phyloP scores from a whole-genome alignment of 2,329 filamentous ascomycete genomes.

The Talaromyces sp. region DNA sequence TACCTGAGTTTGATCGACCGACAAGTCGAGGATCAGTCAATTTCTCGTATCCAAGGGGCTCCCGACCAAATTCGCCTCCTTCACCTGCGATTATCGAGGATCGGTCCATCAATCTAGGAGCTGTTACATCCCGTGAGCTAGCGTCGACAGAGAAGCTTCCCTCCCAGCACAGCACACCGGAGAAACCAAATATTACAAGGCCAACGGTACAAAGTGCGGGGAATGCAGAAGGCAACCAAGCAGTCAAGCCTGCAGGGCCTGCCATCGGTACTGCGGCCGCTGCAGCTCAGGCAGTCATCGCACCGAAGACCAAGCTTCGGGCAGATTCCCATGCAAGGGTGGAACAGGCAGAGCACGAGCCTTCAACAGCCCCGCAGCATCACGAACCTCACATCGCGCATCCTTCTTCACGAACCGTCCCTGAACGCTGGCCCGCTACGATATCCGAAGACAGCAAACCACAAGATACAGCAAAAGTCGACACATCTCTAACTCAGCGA shows the following conservation, averaged over 20 bases:
- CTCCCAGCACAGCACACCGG: conserved; percentile 26
- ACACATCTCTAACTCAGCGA: background rate
- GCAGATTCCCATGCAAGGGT: conserved; percentile 10
- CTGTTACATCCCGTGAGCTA: conserved; percentile 23
- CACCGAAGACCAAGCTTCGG: conserved; percentile 16
- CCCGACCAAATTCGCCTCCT: conserved; percentile 45
- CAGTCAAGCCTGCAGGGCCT: conserved; percentile 25
- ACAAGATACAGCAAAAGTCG: background rate
- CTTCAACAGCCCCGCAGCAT: background rate
- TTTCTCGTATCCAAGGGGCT: conserved; percentile 51
- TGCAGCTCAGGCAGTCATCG: conserved; percentile 32
- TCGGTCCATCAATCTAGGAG: conserved; percentile 17
- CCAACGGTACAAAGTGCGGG: conserved; percentile 10
- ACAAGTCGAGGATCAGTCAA: conserved; percentile 50
- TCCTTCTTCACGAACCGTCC: conserved; percentile 14
- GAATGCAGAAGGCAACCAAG: conserved; percentile 27
- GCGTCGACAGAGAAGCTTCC: conserved; percentile 27
- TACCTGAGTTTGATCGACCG: conserved; percentile 42
- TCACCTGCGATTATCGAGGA: conserved; percentile 15
- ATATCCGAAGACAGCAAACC: conserved; percentile 16
- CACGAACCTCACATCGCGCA: conserved; percentile 2
- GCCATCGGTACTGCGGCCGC: conserved; percentile 34
- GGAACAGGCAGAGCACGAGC: conserved; percentile 4
- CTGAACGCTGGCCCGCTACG: conserved; percentile 15
- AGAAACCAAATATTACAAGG: conserved; percentile 32